These are phyloP conservation scores for Cordyceps pruinosa DNA, from an alignment of 2,329 filamentous ascomycete genomes.

Conservation along the genomic window DNA sequence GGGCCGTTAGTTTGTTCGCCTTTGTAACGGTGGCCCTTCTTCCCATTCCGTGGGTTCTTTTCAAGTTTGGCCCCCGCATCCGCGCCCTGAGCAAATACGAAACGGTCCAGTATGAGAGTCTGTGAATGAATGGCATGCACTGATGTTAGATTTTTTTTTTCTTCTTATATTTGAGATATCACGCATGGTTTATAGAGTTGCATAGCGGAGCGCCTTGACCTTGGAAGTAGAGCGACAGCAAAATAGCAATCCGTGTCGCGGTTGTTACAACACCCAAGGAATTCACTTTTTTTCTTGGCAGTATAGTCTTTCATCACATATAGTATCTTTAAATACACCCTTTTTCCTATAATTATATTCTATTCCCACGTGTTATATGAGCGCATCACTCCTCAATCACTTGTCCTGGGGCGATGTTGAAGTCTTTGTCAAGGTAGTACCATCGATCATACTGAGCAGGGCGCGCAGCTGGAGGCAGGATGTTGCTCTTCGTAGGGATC, in stretches of 20 bases:
- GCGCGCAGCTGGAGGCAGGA: conserved; percentile 23
- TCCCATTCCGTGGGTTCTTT: conserved; percentile 47
- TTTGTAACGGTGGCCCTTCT: conserved; percentile 42
- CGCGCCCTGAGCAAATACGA: conserved; percentile 34
- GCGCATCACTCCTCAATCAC: not conserved
- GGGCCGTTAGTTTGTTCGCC: conserved; percentile 40
- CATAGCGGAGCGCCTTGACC: not conserved
- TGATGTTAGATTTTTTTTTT: not conserved
- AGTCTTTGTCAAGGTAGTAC: conserved; percentile 31
- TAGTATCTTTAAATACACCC: too few species aligned
- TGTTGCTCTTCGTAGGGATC: conserved; percentile 24
- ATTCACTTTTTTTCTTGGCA: too few species aligned
- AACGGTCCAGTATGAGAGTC: conserved; percentile 22
- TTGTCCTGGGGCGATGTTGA: conserved; percentile 20
- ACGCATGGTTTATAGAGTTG: not conserved
- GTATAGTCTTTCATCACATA: too few species aligned
- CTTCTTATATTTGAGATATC: not conserved
- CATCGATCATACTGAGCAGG: conserved; percentile 29
- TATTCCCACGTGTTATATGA: not conserved
- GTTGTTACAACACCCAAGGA: too few species aligned
- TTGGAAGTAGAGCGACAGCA: not conserved
- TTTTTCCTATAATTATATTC: not conserved
- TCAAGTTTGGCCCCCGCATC: conserved; percentile 39
- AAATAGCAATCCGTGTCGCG: not conserved
- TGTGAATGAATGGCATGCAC: not conserved